These are phyloP conservation scores for Excoecaria agallocha DNA, from an alignment of 345 rosid species.

Conservation along the genomic window DNA sequence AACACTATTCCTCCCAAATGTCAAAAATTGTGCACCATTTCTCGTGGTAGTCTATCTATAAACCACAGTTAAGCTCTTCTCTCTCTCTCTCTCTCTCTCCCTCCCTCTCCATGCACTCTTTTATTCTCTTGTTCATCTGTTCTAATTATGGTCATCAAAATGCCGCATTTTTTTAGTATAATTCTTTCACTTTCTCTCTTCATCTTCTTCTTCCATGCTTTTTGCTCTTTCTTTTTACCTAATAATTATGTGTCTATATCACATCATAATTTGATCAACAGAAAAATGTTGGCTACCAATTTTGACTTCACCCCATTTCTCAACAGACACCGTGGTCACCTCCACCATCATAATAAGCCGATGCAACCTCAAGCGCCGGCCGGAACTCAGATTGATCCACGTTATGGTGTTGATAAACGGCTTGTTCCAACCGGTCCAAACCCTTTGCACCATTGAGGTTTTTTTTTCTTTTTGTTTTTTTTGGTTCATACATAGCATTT, in stretches of 20 bases:
- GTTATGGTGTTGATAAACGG: slow-evolving; percentile 56
- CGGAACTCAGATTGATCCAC: slow-evolving; percentile 43
- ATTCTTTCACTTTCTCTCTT: slow-evolving; percentile 29
- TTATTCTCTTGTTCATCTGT: slow-evolving; percentile 13
- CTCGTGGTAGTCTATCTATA: slow-evolving; percentile 12
- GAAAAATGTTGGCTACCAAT: slow-evolving; percentile 37
- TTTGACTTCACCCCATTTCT: slow-evolving; percentile 63
- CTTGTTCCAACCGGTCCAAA: slow-evolving; percentile 80
- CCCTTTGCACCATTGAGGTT: slow-evolving; percentile 70
- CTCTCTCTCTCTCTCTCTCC: slow-evolving; percentile 15
- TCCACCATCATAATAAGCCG: slow-evolving; percentile 14
- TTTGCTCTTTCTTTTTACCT: slow-evolving; percentile 11
- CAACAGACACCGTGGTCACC: slow-evolving; percentile 13
- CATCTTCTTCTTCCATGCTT: slow-evolving; percentile 30
- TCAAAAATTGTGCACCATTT: slow-evolving; percentile 23
- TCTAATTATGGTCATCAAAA: not conserved
- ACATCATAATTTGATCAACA: slow-evolving; percentile 22
- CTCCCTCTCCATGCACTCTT: slow-evolving; percentile 29
- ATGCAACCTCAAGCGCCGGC: slow-evolving; percentile 17
- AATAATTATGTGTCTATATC: not conserved
- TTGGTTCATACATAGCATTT: slow-evolving; percentile 7
- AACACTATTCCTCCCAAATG: slow-evolving; percentile 17
- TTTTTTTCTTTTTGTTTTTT: slow-evolving; percentile 6
- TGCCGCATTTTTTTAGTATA: not conserved
- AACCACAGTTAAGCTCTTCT: slow-evolving; percentile 25